phyloP scores from a whole-genome alignment of 768 basidiomycete species.

The Auriscalpium vulgare region DNA sequence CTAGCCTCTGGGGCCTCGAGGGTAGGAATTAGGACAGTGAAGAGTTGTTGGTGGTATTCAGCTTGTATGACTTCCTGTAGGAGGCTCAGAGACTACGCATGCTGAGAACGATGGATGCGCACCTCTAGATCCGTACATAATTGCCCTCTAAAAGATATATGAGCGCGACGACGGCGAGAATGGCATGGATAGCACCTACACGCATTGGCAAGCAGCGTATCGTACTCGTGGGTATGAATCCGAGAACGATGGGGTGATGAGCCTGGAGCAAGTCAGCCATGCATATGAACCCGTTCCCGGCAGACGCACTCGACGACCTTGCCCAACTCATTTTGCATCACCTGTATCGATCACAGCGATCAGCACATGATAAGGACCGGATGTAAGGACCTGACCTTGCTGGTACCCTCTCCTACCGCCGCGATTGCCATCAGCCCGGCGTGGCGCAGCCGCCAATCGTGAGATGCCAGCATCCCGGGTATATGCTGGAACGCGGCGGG shows the following conservation, averaged over 20 bases:
- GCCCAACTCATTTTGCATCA: slow-evolving; percentile 75
- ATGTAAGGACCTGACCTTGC: slow-evolving; percentile 35
- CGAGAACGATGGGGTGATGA: slow-evolving; percentile 69
- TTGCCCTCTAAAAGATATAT: slow-evolving; percentile 52
- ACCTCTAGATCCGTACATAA: slow-evolving; percentile 86
- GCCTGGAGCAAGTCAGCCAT: slow-evolving; percentile 28
- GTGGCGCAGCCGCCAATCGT: slow-evolving; percentile 81
- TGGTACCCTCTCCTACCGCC: slow-evolving; percentile 77
- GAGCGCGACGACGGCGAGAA: not conserved
- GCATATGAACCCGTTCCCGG: not conserved
- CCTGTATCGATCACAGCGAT: slow-evolving; percentile 26
- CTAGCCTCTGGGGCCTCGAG: slow-evolving; percentile 70
- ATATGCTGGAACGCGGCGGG: slow-evolving; percentile 79
- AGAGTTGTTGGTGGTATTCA: slow-evolving; percentile 57
- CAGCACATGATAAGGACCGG: not conserved
- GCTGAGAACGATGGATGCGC: not conserved
- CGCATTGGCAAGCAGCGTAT: slow-evolving; percentile 80
- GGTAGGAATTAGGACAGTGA: slow-evolving; percentile 62
- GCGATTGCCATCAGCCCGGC: slow-evolving; percentile 86
- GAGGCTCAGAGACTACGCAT: not conserved
- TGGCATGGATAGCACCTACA: slow-evolving; percentile 35
- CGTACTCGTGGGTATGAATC: slow-evolving; percentile 72
- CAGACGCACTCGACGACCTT: slow-evolving; percentile 69
- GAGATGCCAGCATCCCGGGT: slow-evolving; percentile 71
- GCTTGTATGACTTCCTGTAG: slow-evolving; percentile 70